Evolutionary conservation across 2,329 filamentous ascomycete genomes (phyloP).

Genomic region (Didymella arachidicola): DNA sequence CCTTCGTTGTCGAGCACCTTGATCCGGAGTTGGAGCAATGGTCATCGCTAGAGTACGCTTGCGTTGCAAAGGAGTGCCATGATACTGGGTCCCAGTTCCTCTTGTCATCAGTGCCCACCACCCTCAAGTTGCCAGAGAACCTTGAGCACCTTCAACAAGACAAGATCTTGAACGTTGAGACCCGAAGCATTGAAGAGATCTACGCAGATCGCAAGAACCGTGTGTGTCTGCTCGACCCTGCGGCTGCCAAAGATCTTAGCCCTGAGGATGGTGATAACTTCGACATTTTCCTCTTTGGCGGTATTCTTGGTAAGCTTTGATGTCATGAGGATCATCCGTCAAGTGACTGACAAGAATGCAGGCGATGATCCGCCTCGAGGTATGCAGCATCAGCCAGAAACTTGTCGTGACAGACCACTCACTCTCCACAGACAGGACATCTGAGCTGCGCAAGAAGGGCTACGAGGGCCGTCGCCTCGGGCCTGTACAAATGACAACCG

Average conservation of each 20-base stretch:
- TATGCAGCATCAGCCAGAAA: conserved; percentile 54
- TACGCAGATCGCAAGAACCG: conserved; percentile 75
- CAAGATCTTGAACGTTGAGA: conserved; percentile 74
- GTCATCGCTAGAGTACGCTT: conserved; percentile 91
- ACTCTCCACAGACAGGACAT: conserved; percentile 76
- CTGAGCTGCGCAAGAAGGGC: conserved; percentile 93
- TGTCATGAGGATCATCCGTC: conserved; percentile 4
- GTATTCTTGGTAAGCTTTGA: conserved; percentile 77
- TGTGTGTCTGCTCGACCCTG: conserved; percentile 89
- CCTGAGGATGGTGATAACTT: conserved; percentile 85
- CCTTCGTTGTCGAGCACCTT: conserved; percentile 94
- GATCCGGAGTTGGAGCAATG: conserved; percentile 92
- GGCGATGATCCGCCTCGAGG: conserved; percentile 93
- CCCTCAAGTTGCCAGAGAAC: conserved; percentile 66
- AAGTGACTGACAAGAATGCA: conserved; percentile 52
- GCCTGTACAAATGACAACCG: conserved; percentile 96
- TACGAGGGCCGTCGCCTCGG: conserved; percentile 87
- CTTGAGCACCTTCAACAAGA: conserved; percentile 67
- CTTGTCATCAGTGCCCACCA: conserved; percentile 78
- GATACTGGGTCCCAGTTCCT: conserved; percentile 73
- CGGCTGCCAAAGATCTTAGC: conserved; percentile 79
- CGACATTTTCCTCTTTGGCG: conserved; percentile 93
- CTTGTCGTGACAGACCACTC: conserved; percentile 30
- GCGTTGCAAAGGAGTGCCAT: conserved; percentile 83
- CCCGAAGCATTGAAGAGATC: conserved; percentile 80